Conservation (phyloP, 2,329 filamentous ascomycete genomes). For the Mariannaea sp. region DNA sequence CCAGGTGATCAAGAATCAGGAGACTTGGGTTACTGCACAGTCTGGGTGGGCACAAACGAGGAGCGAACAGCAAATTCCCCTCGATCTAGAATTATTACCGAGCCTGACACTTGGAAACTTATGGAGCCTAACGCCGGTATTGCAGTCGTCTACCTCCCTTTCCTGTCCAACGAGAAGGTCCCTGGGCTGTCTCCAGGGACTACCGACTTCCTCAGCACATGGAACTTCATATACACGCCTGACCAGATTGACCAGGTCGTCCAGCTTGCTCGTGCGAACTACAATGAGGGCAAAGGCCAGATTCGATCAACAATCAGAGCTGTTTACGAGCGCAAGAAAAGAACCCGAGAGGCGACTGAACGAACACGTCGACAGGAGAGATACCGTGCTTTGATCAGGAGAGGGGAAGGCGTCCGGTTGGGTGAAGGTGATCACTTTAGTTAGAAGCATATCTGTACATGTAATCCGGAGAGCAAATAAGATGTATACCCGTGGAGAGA, state of each 20-base stretch:
- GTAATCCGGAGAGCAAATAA: background rate
- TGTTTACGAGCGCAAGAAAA: slow-evolving; percentile 92
- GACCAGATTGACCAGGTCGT: slow-evolving; percentile 88
- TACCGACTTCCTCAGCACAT: slow-evolving; percentile 89
- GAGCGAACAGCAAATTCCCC: slow-evolving; percentile 66
- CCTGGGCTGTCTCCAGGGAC: slow-evolving; percentile 81
- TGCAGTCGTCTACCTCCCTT: slow-evolving; percentile 86
- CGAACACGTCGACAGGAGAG: slow-evolving; percentile 44
- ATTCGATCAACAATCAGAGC: slow-evolving; percentile 80
- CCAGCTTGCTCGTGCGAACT: slow-evolving; percentile 82
- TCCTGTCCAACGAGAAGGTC: slow-evolving; percentile 80
- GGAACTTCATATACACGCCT: slow-evolving; percentile 97
- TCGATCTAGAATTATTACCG: slow-evolving; percentile 58
- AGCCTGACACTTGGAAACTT: slow-evolving; percentile 67
- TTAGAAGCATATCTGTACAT: slow-evolving; percentile 12
- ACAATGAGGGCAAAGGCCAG: slow-evolving; percentile 77
- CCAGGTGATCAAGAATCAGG: slow-evolving; percentile 52
- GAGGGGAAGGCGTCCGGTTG: slow-evolving; percentile 59
- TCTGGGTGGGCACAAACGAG: slow-evolving; percentile 88
- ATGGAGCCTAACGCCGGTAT: slow-evolving; percentile 82
- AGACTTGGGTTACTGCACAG: slow-evolving; percentile 88
- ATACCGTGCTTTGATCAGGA: slow-evolving; percentile 53
- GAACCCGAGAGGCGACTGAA: slow-evolving; percentile 61
- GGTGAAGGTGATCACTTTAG: slow-evolving; percentile 71
- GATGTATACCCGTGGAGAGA: slow-evolving; percentile 26